These are phyloP conservation scores for Phytophthora pinifolia DNA, from an alignment of 352 stramenopile genomes.

Conservation along the genomic window DNA sequence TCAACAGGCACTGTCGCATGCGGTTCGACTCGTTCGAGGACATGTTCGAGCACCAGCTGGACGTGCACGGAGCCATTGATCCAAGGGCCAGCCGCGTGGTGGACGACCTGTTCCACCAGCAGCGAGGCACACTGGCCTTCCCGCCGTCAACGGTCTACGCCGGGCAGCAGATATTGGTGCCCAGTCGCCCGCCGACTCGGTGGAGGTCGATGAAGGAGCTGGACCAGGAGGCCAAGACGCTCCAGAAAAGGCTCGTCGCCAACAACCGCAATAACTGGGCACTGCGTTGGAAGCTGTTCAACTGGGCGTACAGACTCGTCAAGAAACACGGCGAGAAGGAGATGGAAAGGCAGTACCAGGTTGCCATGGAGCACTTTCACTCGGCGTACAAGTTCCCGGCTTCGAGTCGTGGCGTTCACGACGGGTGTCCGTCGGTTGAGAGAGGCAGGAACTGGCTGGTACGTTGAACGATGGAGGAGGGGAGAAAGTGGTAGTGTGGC, in stretches of 20 bases:
- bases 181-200: constrained; percentile 29
- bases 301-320: constrained; percentile 42
- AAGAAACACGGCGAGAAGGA: constrained; percentile 36
- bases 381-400: constrained; percentile 45
- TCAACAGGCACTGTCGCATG: constrained; percentile 20
- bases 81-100: constrained; percentile 37
- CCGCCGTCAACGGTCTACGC: constrained; percentile 64
- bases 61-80: constrained; percentile 44
- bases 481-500: background rate
- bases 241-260: constrained; percentile 26
- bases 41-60: constrained; percentile 63
- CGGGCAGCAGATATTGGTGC: constrained; percentile 40
- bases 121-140: constrained; percentile 26
- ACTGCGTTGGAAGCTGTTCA: constrained; percentile 33
- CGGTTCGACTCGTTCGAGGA: constrained; percentile 39
- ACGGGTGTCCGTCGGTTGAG: constrained; percentile 40
- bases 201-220: constrained; percentile 52
- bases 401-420: constrained; percentile 24
- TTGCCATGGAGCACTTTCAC: constrained; percentile 63
- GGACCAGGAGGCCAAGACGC: constrained; percentile 37
- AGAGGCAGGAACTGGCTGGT: constrained; percentile 55
- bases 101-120: constrained; percentile 38
- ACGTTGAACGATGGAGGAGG: constrained; percentile 6
- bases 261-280: constrained; percentile 10
- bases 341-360: constrained; percentile 49